These are phyloP conservation scores for Fusarium sp. DNA, from an alignment of 2,329 filamentous ascomycete species.

Conservation along the genomic window DNA sequence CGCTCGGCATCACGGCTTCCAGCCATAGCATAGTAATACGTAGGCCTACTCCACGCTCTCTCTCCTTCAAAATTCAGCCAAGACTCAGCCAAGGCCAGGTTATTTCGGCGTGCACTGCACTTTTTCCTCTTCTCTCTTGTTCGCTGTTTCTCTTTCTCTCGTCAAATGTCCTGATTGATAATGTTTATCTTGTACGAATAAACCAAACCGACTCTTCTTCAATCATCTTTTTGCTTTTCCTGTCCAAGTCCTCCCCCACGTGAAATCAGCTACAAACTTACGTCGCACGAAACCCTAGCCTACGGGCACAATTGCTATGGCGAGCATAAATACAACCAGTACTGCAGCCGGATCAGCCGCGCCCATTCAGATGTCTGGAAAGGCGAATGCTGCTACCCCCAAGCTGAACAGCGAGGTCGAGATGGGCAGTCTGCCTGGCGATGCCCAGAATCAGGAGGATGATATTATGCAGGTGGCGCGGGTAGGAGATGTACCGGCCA, in stretches of 20 bases:
- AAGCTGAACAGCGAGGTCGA: slow-evolving; percentile 70
- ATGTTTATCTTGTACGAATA: slow-evolving; percentile 41
- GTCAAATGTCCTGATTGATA: slow-evolving; percentile 34
- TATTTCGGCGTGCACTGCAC: background rate
- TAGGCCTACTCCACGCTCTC: slow-evolving; percentile 46
- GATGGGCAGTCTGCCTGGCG: slow-evolving; percentile 62
- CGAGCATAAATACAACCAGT: slow-evolving; percentile 54
- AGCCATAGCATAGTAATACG: slow-evolving; percentile 31
- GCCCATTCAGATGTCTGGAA: slow-evolving; percentile 67
- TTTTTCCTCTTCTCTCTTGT: slow-evolving; percentile 26
- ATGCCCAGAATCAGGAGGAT: slow-evolving; percentile 61
- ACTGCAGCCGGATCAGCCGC: slow-evolving; percentile 56
- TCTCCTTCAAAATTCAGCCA: slow-evolving; percentile 44
- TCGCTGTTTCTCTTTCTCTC: slow-evolving; percentile 16
- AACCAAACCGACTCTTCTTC: slow-evolving; percentile 17
- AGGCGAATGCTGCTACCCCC: slow-evolving; percentile 64
- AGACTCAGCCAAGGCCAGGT: slow-evolving; percentile 37
- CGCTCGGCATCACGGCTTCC: slow-evolving; percentile 49
- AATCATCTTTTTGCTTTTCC: slow-evolving; percentile 9
- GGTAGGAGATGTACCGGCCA: slow-evolving; percentile 84
- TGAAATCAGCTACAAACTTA: background rate
- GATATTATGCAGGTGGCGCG: slow-evolving; percentile 97
- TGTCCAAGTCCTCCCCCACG: background rate
- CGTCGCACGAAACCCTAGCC: slow-evolving; percentile 16
- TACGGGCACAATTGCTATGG: slow-evolving; percentile 53